Evolutionary conservation across 345 rosid species (phyloP).

Genomic region (Eucalyptus tenuipes): DNA sequence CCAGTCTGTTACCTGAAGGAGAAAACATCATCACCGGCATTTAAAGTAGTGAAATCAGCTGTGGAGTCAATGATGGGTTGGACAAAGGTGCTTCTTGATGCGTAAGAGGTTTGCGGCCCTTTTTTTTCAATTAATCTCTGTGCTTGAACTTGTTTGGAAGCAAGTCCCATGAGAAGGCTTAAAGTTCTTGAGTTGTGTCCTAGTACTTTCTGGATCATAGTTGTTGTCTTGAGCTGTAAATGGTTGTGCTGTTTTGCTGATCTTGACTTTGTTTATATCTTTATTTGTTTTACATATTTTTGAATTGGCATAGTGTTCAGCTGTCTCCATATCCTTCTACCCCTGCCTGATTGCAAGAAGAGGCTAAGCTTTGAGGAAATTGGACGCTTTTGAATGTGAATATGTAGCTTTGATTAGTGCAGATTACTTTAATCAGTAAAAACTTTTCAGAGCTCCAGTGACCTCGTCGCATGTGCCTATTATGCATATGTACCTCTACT

Average conservation of each 20-base stretch:
- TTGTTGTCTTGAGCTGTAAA: background rate
- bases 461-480: background rate
- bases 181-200: background rate
- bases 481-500: background rate
- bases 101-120: background rate
- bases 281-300: background rate
- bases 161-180: background rate
- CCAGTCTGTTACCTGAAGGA: conserved; percentile 32
- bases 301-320: background rate
- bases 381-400: background rate
- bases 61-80: conserved; percentile 5
- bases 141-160: background rate
- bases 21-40: background rate
- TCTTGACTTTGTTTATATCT: background rate
- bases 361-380: background rate
- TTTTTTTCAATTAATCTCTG: background rate
- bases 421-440: background rate
- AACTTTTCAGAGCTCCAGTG: background rate
- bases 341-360: background rate
- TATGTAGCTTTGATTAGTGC: background rate
- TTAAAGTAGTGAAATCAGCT: conserved; percentile 1
- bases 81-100: conserved; percentile 1
- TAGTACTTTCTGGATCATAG: background rate
- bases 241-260: background rate
- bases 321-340: background rate